Conservation (phyloP, 345 rosid species). For the Eucalyptus pauciflora region DNA sequence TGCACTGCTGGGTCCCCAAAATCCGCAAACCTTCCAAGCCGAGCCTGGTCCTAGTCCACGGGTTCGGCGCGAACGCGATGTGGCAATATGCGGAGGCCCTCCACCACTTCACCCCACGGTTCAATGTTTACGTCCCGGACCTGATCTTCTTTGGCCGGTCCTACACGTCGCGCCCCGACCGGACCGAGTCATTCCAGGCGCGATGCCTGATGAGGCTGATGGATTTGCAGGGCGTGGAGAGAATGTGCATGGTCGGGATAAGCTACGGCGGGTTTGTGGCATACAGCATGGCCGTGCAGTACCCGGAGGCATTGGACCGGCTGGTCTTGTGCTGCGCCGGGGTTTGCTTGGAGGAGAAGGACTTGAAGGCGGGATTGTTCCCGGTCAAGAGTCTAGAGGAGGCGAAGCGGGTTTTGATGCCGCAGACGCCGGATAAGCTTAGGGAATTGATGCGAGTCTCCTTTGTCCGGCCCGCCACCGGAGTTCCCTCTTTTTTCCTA, state of each 20-base stretch:
- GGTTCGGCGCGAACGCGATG: slow-evolving; percentile 76
- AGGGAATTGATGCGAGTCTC: slow-evolving; percentile 50
- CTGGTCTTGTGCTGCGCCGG: slow-evolving; percentile 66
- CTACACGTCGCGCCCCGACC: slow-evolving; percentile 23
- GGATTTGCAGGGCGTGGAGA: slow-evolving; percentile 33
- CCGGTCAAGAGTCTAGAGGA: slow-evolving; percentile 49
- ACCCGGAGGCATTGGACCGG: slow-evolving; percentile 40
- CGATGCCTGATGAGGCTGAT: slow-evolving; percentile 36
- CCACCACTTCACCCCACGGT: slow-evolving; percentile 34
- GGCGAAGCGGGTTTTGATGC: slow-evolving; percentile 50
- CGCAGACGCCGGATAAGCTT: slow-evolving; percentile 58
- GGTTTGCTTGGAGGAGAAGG: slow-evolving; percentile 70
- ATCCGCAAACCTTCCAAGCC: slow-evolving; percentile 1
- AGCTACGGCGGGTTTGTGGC: slow-evolving; percentile 84
- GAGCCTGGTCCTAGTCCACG: slow-evolving; percentile 58
- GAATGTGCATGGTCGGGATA: slow-evolving; percentile 51
- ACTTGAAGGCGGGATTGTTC: slow-evolving; percentile 53
- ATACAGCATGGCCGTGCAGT: slow-evolving; percentile 56
- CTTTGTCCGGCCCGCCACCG: slow-evolving; percentile 29
- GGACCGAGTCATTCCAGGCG: slow-evolving; percentile 63
- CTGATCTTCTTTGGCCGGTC: slow-evolving; percentile 63
- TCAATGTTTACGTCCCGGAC: slow-evolving; percentile 72
- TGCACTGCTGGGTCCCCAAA: slow-evolving; percentile 77
- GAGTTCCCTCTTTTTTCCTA: slow-evolving; percentile 11
- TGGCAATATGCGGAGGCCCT: slow-evolving; percentile 67